Percentiles rank a stretch among this genome's conserved stretches.
These are phyloP conservation scores for Kuraishia molischiana DNA, from an alignment of 805 yeast species.

Conservation along the genomic window DNA sequence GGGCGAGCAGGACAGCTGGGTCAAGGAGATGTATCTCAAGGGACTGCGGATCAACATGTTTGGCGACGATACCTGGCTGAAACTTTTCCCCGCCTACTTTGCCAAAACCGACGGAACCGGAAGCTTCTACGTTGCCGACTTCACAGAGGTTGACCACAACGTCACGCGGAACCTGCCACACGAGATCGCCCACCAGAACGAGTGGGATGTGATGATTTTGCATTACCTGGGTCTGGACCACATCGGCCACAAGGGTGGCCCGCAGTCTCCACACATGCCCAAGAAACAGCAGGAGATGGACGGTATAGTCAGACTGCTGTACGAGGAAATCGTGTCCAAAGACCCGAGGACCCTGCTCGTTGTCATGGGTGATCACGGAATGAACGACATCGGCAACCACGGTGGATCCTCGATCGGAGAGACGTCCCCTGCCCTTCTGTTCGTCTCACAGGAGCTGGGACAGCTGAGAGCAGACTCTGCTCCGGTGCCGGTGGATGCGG, in stretches of 20 bases:
- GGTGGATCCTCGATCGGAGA: constrained; percentile 95
- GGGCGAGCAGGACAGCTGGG: constrained; percentile 79
- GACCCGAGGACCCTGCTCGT: constrained; percentile 50
- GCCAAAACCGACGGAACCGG: constrained; percentile 73
- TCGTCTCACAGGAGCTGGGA: constrained; percentile 55
- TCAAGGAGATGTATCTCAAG: constrained; percentile 45
- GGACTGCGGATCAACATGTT: constrained; percentile 59
- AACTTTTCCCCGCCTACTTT: constrained; percentile 70
- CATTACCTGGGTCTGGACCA: constrained; percentile 95
- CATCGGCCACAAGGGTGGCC: constrained; percentile 97
- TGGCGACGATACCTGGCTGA: constrained; percentile 98
- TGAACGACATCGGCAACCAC: constrained; percentile 93
- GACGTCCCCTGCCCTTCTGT: constrained; percentile 73
- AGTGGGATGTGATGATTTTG: constrained; percentile 81
- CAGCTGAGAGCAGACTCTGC: constrained; percentile 14
- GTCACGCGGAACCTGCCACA: constrained; percentile 78
- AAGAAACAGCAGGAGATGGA: constrained; percentile 86
- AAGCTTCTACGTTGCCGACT: constrained; percentile 91
- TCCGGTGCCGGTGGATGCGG: constrained; percentile 28
- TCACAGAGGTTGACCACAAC: constrained; percentile 85
- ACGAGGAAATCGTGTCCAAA: constrained; percentile 17
- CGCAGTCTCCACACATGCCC: constrained; percentile 71
- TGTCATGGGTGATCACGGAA: constrained; percentile 90
- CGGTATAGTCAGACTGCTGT: constrained; percentile 42
- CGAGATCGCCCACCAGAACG: constrained; percentile 33